These are phyloP conservation scores for Rhododendron ovatum DNA, from an alignment of 148 eudicot genomes.

Conservation along the genomic window DNA sequence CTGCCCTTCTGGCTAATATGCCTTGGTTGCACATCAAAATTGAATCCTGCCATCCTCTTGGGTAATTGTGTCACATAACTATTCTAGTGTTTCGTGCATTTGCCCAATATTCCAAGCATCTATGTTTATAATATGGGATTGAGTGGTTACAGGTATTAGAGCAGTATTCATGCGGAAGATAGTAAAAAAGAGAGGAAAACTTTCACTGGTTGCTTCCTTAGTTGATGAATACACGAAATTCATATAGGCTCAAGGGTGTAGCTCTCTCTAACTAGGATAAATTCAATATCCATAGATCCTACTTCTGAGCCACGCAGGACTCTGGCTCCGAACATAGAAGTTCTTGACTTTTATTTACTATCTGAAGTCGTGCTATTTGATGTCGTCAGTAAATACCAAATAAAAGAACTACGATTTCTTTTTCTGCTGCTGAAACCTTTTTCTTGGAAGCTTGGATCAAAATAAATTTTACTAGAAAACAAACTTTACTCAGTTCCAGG, in stretches of 20 bases:
- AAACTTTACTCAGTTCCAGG: not conserved
- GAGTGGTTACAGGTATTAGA: not conserved
- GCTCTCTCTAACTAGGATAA: not conserved
- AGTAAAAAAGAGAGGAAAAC: not conserved
- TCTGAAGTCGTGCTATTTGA: not conserved
- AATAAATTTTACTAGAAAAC: not conserved
- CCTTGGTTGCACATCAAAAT: not conserved
- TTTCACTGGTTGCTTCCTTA: too few species aligned
- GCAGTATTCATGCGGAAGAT: not conserved
- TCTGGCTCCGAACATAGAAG: not conserved
- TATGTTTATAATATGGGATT: not conserved
- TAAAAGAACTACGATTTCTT: not conserved
- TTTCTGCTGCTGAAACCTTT: not conserved
- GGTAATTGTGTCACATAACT: not conserved
- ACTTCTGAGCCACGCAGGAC: not conserved
- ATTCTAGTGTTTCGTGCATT: not conserved
- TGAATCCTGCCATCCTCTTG: constrained; percentile 1
- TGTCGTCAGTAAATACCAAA: not conserved
- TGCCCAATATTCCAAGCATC: not conserved
- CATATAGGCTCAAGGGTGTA: not conserved
- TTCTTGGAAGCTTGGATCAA: not conserved
- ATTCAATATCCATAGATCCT: not conserved
- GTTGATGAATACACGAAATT: not conserved
- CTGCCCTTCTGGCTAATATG: not conserved
- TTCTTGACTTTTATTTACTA: not conserved